Evolutionary conservation across 306 rosid species (phyloP).

Genomic region (Dalbergia cochinchinensis): DNA sequence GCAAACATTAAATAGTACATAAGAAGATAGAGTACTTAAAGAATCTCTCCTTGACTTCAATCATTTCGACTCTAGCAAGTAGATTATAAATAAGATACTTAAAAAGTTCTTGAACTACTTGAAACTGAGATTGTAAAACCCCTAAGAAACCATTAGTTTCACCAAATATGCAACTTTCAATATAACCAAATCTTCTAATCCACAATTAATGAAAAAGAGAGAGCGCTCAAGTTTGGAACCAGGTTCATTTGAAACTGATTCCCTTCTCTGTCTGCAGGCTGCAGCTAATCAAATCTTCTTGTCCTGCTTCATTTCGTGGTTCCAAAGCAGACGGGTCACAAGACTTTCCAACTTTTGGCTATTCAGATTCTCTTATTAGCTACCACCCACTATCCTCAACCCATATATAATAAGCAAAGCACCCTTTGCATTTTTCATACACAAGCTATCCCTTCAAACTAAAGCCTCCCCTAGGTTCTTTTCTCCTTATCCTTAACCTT

Average conservation of each 20-base stretch:
- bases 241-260: slow-evolving; percentile 51
- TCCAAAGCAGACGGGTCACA: slow-evolving; percentile 60
- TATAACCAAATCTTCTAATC: slow-evolving; percentile 2
- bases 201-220: neutral
- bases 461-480: neutral
- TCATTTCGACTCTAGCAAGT: slow-evolving; percentile 21
- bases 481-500: neutral
- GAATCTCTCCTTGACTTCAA: neutral
- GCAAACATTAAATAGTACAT: neutral
- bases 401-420: slow-evolving; percentile 47
- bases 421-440: slow-evolving; percentile 41
- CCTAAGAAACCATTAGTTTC: neutral
- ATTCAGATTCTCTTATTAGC: slow-evolving; percentile 50
- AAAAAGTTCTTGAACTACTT: neutral
- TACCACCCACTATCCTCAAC: slow-evolving; percentile 40
- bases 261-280: slow-evolving; percentile 38
- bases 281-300: slow-evolving; percentile 29
- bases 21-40: neutral
- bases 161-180: neutral
- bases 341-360: slow-evolving; percentile 44
- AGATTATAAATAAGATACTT: neutral
- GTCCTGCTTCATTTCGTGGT: slow-evolving; percentile 56
- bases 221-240: slow-evolving; percentile 46
- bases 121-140: neutral
- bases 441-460: slow-evolving; percentile 32